Evolutionary conservation across 2,329 filamentous ascomycete species (phyloP).

Genomic region (Tolypocladium ophioglossoides): DNA sequence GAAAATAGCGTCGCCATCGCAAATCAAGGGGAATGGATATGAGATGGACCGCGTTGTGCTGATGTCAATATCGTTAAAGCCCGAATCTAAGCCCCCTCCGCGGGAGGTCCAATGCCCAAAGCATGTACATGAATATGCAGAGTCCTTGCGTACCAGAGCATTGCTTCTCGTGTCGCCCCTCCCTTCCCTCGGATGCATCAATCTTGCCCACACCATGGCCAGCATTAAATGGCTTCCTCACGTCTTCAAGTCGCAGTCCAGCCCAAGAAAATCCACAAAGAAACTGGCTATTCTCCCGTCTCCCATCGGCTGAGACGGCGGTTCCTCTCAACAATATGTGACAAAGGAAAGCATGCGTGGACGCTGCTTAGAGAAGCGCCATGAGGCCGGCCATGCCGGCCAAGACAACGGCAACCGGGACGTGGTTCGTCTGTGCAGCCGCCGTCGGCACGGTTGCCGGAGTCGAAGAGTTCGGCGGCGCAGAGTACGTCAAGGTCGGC

Average conservation of each 20-base stretch:
- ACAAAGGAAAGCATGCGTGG: not conserved
- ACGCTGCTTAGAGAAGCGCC: slow-evolving; percentile 4
- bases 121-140: not conserved
- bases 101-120: not conserved
- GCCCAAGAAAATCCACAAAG: not conserved
- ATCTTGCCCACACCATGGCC: not conserved
- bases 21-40: not conserved
- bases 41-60: not conserved
- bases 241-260: not conserved
- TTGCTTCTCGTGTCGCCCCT: not conserved
- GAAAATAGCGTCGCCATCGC: too few relatives aligned
- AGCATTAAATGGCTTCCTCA: not conserved
- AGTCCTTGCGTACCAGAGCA: not conserved
- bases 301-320: not conserved
- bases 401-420: slow-evolving; percentile 21
- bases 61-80: not conserved
- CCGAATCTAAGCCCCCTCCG: not conserved
- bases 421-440: slow-evolving; percentile 15
- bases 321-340: too few relatives aligned
- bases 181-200: not conserved
- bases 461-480: slow-evolving; percentile 11
- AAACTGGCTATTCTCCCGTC: not conserved
- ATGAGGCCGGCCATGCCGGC: slow-evolving; percentile 5
- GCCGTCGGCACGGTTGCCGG: slow-evolving; percentile 18
- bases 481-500: slow-evolving; percentile 5